phyloP scores from a whole-genome alignment of 129 eudicot species.

The Oenanthe sinensis region DNA sequence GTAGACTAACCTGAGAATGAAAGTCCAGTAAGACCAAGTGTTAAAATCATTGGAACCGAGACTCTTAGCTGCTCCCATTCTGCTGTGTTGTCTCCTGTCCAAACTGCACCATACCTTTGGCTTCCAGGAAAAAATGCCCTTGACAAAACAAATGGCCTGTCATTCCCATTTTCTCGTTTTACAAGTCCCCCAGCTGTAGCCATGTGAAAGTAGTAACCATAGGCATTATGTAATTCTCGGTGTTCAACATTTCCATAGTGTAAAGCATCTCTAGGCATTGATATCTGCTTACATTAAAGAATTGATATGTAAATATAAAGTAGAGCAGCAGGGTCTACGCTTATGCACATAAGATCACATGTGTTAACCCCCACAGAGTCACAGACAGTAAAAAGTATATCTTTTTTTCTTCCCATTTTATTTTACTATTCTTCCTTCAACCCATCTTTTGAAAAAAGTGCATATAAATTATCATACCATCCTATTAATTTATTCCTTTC shows the following conservation, averaged over 20 bases:
- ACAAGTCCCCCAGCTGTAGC: slow-evolving; percentile 84
- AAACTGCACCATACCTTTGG: slow-evolving; percentile 87
- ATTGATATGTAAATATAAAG: neutral
- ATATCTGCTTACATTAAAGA: slow-evolving; percentile 32
- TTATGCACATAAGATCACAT: neutral
- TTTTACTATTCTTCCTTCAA: neutral
- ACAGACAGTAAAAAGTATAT: no score
- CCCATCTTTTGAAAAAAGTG: neutral
- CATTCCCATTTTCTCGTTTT: slow-evolving; percentile 80
- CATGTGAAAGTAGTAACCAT: slow-evolving; percentile 95
- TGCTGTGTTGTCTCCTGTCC: slow-evolving; percentile 98
- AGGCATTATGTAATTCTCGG: slow-evolving; percentile 89
- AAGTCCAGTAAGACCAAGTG: slow-evolving; percentile 88
- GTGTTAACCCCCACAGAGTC: neutral
- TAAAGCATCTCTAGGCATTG: slow-evolving; percentile 94
- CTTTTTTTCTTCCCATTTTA: neutral
- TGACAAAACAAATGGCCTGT: slow-evolving; percentile 85
- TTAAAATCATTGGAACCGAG: slow-evolving; percentile 91
- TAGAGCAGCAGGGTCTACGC: neutral
- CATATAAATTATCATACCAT: no score
- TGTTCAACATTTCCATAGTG: slow-evolving; percentile 84
- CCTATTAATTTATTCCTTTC: neutral
- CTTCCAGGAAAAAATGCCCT: slow-evolving; percentile 95
- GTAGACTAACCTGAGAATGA: slow-evolving; percentile 59
- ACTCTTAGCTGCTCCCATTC: slow-evolving; percentile 97